Evolutionary conservation across 768 basidiomycete genomes (phyloP), one percentile per base, ranked within the genome.

Genomic region (Pleurotus ostreatus): DNA sequence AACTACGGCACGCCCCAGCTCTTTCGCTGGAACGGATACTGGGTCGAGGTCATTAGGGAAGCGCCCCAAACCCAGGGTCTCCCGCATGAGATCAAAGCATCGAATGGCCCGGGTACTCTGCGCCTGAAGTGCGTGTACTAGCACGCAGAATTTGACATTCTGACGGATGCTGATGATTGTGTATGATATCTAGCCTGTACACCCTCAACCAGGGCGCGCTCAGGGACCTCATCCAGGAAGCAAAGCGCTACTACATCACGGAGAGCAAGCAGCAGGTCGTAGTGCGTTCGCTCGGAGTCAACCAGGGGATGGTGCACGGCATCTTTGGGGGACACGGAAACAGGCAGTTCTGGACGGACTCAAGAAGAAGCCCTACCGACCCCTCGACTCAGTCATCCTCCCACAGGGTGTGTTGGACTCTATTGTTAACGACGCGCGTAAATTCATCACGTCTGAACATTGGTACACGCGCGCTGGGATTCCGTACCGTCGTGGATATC

Each of bases 401-500:
- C 76, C 73, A 5, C 69, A 73, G 20, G 78, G 80, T 3, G 67
- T 78, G 4, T 67, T 80, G 4, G 72, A 79, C 0, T 71, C 72
- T 1, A 63, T 85, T 0, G 68, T 83, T 3, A 66, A 71, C 22
- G 82, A 85, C 56, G 78, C 78, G 0, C 68, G 69, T 16, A 81
- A 83, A 52, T 85, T 84, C 58, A 61, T 84, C 16, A 67, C 69
- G n/a, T 70, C 74, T 5, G 81, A 83, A 55, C 70, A 76, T 25
- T 85, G 84, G 84, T 85, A 84, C 59, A 59, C 68, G 30, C 72
- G 76, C 38, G 77, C 79, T 0, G 83, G 84, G 0, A 84, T 84
- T 47, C 83, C 83, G 1, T 77, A 84, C 59, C 72, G 79, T 5
- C 69, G 83, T 26, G 84, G 84, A 0, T 83, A 82, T 58, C 67